These are phyloP conservation scores for Novymonas esmeraldas DNA, from an alignment of 208 protist genomes.

Conservation along the genomic window DNA sequence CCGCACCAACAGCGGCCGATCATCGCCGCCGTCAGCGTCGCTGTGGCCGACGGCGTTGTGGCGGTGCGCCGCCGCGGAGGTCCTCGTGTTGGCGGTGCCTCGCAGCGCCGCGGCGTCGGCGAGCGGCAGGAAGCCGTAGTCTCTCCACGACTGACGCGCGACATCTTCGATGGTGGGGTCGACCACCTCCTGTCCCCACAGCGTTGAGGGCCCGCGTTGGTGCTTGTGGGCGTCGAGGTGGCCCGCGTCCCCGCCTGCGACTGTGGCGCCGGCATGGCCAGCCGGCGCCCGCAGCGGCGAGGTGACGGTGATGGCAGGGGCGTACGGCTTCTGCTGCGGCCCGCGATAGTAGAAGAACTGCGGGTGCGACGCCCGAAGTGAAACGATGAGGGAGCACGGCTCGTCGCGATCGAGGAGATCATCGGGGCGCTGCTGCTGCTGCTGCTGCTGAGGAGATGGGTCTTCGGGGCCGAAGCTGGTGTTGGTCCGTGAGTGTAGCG, in stretches of 20 bases:
- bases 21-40: not conserved
- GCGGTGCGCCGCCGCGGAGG: not conserved
- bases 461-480: not conserved
- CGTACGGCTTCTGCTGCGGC: not conserved
- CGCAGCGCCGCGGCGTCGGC: not conserved
- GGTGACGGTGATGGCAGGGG: not conserved
- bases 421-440: not conserved
- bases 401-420: conserved; percentile 23
- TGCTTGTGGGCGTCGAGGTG: not conserved
- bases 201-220: conserved; percentile 1
- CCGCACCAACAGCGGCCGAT: conserved; percentile 27
- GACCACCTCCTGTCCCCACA: conserved; percentile 17
- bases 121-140: conserved; percentile 16
- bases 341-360: conserved; percentile 50
- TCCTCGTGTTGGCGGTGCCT: no score
- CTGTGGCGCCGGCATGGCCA: not conserved
- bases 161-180: conserved; percentile 19
- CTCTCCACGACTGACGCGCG: conserved; percentile 28
- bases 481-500: not conserved
- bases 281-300: conserved; percentile 8
- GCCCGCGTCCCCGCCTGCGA: not conserved
- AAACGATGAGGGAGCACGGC: conserved; percentile 63
- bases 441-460: not conserved
- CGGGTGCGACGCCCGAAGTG: conserved; percentile 68
- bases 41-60: not conserved